Evolutionary conservation across 345 rosid species (phyloP).

Genomic region (Eutrema japonicum): DNA sequence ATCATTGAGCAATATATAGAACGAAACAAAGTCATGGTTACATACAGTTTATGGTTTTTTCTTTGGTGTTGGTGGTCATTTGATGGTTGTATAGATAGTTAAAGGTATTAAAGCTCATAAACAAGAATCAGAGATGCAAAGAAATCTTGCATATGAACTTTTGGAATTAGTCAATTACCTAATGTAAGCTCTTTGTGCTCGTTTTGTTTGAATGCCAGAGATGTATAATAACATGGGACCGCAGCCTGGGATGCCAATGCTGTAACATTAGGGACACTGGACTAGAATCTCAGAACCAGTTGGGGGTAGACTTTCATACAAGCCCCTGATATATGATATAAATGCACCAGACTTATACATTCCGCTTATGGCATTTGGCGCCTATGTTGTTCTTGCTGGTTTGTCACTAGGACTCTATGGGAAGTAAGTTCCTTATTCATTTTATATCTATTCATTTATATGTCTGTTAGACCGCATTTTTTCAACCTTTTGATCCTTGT

Average conservation of each 20-base stretch:
- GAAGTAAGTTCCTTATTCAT: slow-evolving; percentile 59
- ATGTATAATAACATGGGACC: slow-evolving; percentile 80
- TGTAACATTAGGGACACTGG: slow-evolving; percentile 81
- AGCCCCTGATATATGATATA: slow-evolving; percentile 89
- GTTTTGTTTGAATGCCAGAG: slow-evolving; percentile 51
- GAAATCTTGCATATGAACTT: background rate
- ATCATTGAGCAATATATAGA: no score
- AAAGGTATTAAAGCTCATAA: no score
- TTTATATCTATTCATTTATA: background rate
- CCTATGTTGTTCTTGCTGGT: slow-evolving; percentile 89
- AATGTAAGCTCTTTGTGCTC: slow-evolving; percentile 6
- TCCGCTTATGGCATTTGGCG: slow-evolving; percentile 97
- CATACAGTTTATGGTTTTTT: no score
- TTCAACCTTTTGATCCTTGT: no score
- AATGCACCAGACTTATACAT: slow-evolving; percentile 95
- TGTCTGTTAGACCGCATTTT: no score
- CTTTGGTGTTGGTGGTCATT: no score
- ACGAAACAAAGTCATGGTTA: no score
- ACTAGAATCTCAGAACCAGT: slow-evolving; percentile 93
- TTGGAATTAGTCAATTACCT: background rate
- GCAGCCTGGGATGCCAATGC: slow-evolving; percentile 69
- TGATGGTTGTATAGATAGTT: no score
- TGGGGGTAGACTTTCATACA: slow-evolving; percentile 96
- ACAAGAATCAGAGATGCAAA: no score
- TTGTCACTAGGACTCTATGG: slow-evolving; percentile 79